Percentiles rank a stretch among this genome's conserved stretches.
Evolutionary conservation across 768 basidiomycete genomes (phyloP).

Genomic region (Trametes sanguinea): DNA sequence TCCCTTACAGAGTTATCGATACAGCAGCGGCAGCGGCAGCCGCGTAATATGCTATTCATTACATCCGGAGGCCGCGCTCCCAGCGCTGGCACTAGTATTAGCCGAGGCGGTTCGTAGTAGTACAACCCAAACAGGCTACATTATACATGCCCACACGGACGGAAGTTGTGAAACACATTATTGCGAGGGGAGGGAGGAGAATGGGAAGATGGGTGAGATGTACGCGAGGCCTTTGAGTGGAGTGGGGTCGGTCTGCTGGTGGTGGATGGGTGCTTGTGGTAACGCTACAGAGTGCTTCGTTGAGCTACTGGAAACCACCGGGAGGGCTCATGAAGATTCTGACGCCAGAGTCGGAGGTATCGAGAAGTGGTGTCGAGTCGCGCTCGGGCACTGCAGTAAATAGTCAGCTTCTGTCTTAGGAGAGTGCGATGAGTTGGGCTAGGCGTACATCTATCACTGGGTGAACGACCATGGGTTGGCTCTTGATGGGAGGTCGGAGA

Average conservation of each 20-base stretch:
- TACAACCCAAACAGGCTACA: constrained; percentile 15
- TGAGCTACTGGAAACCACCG: neutral
- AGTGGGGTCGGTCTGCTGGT: too few species aligned
- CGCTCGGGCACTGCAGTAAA: too few species aligned
- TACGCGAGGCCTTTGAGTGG: too few species aligned
- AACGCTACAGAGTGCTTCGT: too few species aligned
- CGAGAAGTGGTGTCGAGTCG: neutral
- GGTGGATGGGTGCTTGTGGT: too few species aligned
- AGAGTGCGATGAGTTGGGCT: neutral
- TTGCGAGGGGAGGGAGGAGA: neutral
- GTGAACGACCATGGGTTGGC: neutral
- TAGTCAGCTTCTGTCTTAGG: neutral
- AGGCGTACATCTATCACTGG: constrained; percentile 1
- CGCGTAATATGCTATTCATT: constrained; percentile 20
- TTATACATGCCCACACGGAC: neutral
- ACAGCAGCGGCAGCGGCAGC: constrained; percentile 5
- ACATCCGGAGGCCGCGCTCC: neutral
- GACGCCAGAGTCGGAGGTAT: neutral
- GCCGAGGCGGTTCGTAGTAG: constrained; percentile 8
- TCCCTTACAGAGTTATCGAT: constrained; percentile 11
- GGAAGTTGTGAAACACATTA: neutral
- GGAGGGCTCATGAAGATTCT: neutral
- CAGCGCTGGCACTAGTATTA: neutral
- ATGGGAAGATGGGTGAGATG: too few species aligned
- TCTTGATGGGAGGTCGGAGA: neutral